Conservation (phyloP, 2,329 filamentous ascomycete genomes). For the Clathrospora elynae region DNA sequence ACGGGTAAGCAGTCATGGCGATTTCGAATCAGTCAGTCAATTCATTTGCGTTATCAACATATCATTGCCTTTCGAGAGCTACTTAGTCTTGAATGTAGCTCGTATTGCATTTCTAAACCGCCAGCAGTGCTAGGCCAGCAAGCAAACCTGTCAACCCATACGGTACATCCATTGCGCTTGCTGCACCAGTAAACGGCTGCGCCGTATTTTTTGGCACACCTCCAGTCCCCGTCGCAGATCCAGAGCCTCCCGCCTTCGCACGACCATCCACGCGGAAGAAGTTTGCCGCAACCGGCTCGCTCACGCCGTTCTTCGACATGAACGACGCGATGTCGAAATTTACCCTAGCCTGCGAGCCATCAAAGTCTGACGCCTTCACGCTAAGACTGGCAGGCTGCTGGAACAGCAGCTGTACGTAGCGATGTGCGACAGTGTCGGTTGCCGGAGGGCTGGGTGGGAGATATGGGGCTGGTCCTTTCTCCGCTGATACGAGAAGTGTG, state of each 20-base stretch:
- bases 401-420: constrained; percentile 45
- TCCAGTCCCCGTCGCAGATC: constrained; percentile 27
- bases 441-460: constrained; percentile 41
- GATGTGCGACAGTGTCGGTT: constrained; percentile 41
- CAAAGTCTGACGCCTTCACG: constrained; percentile 30
- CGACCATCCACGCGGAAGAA: constrained; percentile 45
- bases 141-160: constrained; percentile 20
- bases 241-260: constrained; percentile 14
- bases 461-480: constrained; percentile 41
- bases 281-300: constrained; percentile 39
- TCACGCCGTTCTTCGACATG: constrained; percentile 30
- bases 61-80: not conserved
- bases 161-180: constrained; percentile 15
- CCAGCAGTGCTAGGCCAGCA: constrained; percentile 22
- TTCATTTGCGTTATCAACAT: too few relatives aligned
- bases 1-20: too few relatives aligned
- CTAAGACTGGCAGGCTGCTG: constrained; percentile 34
- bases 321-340: constrained; percentile 40
- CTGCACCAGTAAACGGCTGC: constrained; percentile 30
- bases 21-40: too few relatives aligned
- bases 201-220: constrained; percentile 16
- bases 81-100: not conserved
- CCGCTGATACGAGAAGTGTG: constrained; percentile 33
- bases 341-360: constrained; percentile 27
- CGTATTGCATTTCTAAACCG: constrained; percentile 3